Conservation (phyloP, 768 basidiomycete genomes). For the Mrakia gelida region DNA sequence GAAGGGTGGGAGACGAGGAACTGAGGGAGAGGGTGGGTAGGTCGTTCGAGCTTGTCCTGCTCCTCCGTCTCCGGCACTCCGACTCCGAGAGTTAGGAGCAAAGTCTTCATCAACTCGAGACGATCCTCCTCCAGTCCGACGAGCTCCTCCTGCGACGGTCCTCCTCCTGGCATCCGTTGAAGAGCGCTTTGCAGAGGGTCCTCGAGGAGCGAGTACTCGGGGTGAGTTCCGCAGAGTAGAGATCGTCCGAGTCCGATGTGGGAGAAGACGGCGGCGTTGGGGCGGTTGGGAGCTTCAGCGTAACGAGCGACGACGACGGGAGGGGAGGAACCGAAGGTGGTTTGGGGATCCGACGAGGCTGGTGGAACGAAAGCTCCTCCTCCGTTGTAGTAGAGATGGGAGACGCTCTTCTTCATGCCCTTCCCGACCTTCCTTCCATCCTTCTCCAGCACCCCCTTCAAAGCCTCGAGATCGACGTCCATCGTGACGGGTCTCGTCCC, state of each 20-base stretch:
- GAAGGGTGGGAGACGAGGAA: slow-evolving; percentile 54
- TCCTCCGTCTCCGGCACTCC: slow-evolving; percentile 4
- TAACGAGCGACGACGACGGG: slow-evolving; percentile 47
- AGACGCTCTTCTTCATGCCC: neutral
- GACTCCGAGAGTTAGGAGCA: neutral
- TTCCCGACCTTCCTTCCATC: slow-evolving; percentile 9
- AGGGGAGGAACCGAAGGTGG: slow-evolving; percentile 5
- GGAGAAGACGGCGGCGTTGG: slow-evolving; percentile 47
- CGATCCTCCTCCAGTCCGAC: slow-evolving; percentile 37
- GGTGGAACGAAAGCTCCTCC: slow-evolving; percentile 47
- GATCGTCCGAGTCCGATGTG: slow-evolving; percentile 52
- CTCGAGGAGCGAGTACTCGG: slow-evolving; percentile 55
- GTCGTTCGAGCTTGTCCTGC: slow-evolving; percentile 38
- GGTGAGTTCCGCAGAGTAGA: slow-evolving; percentile 56
- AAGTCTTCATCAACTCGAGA: neutral
- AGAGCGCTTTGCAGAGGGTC: slow-evolving; percentile 43
- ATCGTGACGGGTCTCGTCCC: slow-evolving; percentile 47
- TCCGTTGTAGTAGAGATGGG: slow-evolving; percentile 50
- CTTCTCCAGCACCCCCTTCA: slow-evolving; percentile 29
- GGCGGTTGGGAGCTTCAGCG: slow-evolving; percentile 38
- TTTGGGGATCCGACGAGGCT: neutral
- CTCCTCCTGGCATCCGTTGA: neutral
- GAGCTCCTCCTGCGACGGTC: slow-evolving; percentile 33
- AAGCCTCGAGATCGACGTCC: slow-evolving; percentile 37
- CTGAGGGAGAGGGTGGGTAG: slow-evolving; percentile 56